Evolutionary conservation across 1,139 yeast genomes (phyloP), one percentile per base, ranked within the genome.

Genomic region (Yamadazyma membranifaciens): DNA sequence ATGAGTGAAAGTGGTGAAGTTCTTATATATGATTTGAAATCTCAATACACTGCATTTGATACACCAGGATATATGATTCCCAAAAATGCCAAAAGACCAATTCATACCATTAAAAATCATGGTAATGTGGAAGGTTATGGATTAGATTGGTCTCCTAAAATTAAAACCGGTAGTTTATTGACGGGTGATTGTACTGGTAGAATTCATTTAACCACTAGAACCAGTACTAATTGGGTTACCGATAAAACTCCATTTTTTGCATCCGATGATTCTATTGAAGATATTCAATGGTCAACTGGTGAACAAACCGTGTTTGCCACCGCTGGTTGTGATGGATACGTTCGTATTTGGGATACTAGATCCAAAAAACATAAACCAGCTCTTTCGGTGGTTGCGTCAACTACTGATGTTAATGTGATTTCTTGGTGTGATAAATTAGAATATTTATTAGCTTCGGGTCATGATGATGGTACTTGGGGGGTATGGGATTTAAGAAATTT

Each of bases 101-200:
- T 81, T 13, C 92, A 91, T 63, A 88, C 96, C n/a, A 73, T 94
- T 46, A 78, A 80, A 55, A 76, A 71, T 48, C 99, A 92, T 59
- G 96, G 97, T n/a, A 83, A 84, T 54, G 95, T 87, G 14, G 99
- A 92, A 69, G 98, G 99, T 24, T 92, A 89, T 57, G 99, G 96
- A 15, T 64, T 94, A 40, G 98, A 91, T 63, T 92, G 99, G 99
- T 87, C 96, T 3, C 96, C 97, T 27, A 67, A 84, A 48, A 77
- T 83, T 47, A 77, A 75, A 47, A 80, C 89, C 7, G 98, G 98
- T 20, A 79, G 92, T 2, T 68, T 92, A 45, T 71, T 92, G 45
- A 78, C 95, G 2, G 99, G 99, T 54, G 99, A 92, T 59, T 73
- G 88, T 51, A 70, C 85, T 27, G 98, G 98, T 40, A 75, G 94